Percentiles rank a stretch among this genome's conserved stretches.
These are phyloP conservation scores for Anisogramma anomala DNA, from an alignment of 2,329 filamentous ascomycete species.

Conservation along the genomic window DNA sequence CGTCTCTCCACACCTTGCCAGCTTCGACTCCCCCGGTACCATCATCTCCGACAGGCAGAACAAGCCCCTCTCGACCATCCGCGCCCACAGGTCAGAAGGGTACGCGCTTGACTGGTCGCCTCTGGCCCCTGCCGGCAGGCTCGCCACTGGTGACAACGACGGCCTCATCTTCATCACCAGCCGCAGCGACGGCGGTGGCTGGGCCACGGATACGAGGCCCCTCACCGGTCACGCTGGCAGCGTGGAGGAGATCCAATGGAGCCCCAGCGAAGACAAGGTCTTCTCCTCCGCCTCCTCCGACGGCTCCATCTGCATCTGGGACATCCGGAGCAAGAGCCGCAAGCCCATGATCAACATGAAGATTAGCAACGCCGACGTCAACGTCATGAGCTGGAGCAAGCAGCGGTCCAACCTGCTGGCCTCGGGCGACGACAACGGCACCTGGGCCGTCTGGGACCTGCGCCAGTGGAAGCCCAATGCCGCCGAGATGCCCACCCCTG, in stretches of 20 bases:
- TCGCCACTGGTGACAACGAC: constrained; percentile 83
- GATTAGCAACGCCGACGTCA: constrained; percentile 77
- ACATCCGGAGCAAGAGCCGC: constrained; percentile 79
- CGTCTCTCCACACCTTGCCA: constrained; percentile 75
- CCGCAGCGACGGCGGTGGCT: constrained; percentile 75
- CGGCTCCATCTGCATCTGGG: constrained; percentile 92
- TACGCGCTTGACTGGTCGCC: constrained; percentile 98
- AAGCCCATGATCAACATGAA: constrained; percentile 80
- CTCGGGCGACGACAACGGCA: constrained; percentile 83
- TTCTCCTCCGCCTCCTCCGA: constrained; percentile 92
- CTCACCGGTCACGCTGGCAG: constrained; percentile 77
- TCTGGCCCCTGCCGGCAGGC: constrained; percentile 64
- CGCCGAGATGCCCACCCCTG: constrained; percentile 54
- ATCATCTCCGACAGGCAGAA: constrained; percentile 71
- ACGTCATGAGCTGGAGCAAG: constrained; percentile 90
- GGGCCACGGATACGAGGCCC: constrained; percentile 72
- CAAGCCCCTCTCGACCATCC: constrained; percentile 76
- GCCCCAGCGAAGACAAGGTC: constrained; percentile 80
- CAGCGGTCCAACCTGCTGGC: constrained; percentile 83
- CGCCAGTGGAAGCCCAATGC: constrained; percentile 75
- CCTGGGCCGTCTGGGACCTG: constrained; percentile 93
- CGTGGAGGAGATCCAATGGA: constrained; percentile 96
- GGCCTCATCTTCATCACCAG: constrained; percentile 84
- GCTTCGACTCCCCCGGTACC: constrained; percentile 82
- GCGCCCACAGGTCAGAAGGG: constrained; percentile 85